These are phyloP conservation scores for Micractinium sp. DNA, from an alignment of 139 green algal genomes.

Conservation along the genomic window DNA sequence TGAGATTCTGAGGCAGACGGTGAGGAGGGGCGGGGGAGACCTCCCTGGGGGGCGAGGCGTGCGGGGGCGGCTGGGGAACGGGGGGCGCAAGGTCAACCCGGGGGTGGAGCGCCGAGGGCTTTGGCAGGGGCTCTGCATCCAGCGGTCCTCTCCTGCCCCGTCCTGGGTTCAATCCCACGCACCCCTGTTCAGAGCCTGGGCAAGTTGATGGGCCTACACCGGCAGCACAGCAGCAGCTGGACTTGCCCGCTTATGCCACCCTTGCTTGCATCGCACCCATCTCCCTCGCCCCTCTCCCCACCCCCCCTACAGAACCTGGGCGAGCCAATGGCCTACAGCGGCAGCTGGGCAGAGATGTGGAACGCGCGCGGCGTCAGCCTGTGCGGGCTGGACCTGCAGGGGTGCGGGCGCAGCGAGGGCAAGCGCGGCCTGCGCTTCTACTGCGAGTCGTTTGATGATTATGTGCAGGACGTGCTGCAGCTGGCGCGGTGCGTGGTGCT, in stretches of 20 bases:
- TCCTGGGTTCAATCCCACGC: no score
- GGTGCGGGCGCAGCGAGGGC: constrained; percentile 67
- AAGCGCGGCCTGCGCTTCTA: constrained; percentile 56
- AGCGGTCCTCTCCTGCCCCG: no score
- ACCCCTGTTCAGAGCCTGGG: background rate
- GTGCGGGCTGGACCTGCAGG: constrained; percentile 68
- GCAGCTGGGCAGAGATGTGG: constrained; percentile 69
- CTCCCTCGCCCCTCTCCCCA: background rate
- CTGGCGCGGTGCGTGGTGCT: constrained; percentile 42
- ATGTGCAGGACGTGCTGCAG: constrained; percentile 70
- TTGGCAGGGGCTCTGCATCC: background rate
- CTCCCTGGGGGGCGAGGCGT: background rate
- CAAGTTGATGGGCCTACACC: background rate
- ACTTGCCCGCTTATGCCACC: background rate
- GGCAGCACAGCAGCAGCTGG: background rate
- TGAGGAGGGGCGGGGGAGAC: background rate
- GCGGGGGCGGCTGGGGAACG: no score
- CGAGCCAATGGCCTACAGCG: constrained; percentile 57
- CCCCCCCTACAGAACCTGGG: background rate
- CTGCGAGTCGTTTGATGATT: constrained; percentile 64
- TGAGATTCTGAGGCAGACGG: constrained; percentile 57
- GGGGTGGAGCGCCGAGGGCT: background rate
- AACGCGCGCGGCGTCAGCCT: constrained; percentile 72
- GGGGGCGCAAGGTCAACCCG: background rate
- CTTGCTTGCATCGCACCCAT: background rate